These are phyloP conservation scores for Paraphoma chrysanthemicola DNA, from an alignment of 2,329 filamentous ascomycete genomes.

Conservation along the genomic window DNA sequence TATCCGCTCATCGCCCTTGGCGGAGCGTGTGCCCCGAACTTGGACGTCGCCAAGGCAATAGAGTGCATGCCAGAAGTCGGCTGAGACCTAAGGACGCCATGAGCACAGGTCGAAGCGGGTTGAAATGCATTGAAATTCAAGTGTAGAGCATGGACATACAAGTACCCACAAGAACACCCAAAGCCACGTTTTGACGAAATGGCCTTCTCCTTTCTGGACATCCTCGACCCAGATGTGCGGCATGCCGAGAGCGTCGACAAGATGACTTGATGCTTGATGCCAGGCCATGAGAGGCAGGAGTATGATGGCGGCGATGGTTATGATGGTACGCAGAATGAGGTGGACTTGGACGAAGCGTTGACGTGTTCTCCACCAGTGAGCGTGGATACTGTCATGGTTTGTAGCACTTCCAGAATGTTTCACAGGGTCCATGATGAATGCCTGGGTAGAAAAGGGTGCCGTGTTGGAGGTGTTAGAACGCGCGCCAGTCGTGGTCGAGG, in stretches of 20 bases:
- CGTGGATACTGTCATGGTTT: no score
- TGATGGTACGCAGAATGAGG: constrained; percentile 5
- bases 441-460: no score
- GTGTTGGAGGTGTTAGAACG: no score
- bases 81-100: constrained; percentile 5
- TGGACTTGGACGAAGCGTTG: not conserved
- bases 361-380: no score
- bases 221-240: constrained; percentile 14
- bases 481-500: no score
- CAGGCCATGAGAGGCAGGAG: constrained; percentile 26
- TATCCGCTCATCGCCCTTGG: no score
- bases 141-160: not conserved
- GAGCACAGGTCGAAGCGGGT: not conserved
- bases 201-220: constrained; percentile 12
- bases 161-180: constrained; percentile 18
- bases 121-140: no score
- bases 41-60: constrained; percentile 1
- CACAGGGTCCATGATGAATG: no score
- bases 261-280: constrained; percentile 22
- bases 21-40: not conserved
- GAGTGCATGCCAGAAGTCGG: constrained; percentile 17
- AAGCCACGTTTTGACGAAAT: not conserved
- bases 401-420: no score
- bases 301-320: constrained; percentile 19
- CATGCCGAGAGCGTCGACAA: constrained; percentile 25